Evolutionary conservation across 805 yeast species (phyloP).

Genomic region (Metschnikowia vanudenii): DNA sequence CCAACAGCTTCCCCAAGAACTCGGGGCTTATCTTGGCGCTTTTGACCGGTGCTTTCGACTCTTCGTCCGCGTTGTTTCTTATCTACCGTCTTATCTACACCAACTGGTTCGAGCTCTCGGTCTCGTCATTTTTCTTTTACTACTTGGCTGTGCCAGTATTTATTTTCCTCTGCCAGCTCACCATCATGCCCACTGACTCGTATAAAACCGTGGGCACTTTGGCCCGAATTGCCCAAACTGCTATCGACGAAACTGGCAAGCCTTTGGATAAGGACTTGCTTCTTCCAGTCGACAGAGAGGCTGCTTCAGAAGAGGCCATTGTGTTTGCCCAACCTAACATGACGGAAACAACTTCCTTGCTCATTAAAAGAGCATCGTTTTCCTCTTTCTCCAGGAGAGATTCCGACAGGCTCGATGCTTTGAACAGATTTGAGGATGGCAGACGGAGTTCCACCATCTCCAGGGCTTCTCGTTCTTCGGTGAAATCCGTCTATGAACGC

Average conservation of each 20-base stretch:
- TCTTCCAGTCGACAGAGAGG: conserved; percentile 36
- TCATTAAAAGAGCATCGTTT: conserved; percentile 34
- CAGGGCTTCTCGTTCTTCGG: conserved; percentile 38
- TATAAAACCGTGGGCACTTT: conserved; percentile 70
- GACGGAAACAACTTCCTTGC: conserved; percentile 40
- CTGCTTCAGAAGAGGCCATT: conserved; percentile 25
- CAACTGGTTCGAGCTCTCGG: conserved; percentile 36
- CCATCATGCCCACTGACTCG: conserved; percentile 76
- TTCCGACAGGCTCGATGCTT: conserved; percentile 5
- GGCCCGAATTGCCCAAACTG: conserved; percentile 69
- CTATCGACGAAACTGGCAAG: conserved; percentile 67
- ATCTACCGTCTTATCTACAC: conserved; percentile 67
- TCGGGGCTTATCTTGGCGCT: conserved; percentile 81
- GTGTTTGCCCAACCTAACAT: conserved; percentile 34
- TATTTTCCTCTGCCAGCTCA: conserved; percentile 68
- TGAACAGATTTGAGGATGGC: conserved; percentile 4
- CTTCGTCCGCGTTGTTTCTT: conserved; percentile 86
- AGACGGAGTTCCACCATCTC: conserved; percentile 37
- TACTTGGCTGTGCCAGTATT: conserved; percentile 78
- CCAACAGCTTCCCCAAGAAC: conserved; percentile 79
- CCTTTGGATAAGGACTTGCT: conserved; percentile 49
- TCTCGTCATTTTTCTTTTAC: conserved; percentile 59
- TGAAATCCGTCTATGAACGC: conserved; percentile 63
- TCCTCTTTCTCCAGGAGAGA: conserved; percentile 22
- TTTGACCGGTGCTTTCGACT: conserved; percentile 90